Base-by-base conservation (phyloP, 345 rosid species). In the Arabis alpina region DNA sequence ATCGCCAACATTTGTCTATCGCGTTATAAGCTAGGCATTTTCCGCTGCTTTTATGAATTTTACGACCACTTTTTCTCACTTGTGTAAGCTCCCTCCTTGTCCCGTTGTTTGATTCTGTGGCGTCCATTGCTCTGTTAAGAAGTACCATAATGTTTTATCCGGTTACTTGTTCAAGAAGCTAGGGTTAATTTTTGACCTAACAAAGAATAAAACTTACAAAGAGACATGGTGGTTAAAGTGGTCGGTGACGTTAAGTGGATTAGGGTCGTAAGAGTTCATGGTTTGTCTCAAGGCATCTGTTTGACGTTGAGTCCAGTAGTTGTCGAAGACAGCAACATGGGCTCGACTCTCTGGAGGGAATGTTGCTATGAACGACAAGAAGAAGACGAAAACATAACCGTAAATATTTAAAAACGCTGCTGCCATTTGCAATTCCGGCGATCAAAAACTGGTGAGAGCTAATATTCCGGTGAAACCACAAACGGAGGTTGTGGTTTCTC, bases 1-100 rank as follows among this genome's bases (percentile, higher is more conserved):
- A 87, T 41, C 90, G 61, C 90, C 90, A 87, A 64, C 96, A 87
- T 62, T 75, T 57, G 74, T 87, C 92, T 8, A 89, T 83, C 0
- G 88, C 86, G 79, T 89, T 89, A 10, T 83, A 72, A 16, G 85
- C 88, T 64, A 44, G 0, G 70, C 93, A 88, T 37, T 45, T 15
- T 2, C 82, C 82, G 32, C 40, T 30, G 11, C 7, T 51, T 56
- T 78, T 68, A 64, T 8, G 27, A 32, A 50, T 37, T 61, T 36
- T 69, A 5, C 36, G 59, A 48, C 62, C 50, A 5, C 49, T 41
- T 63, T 8, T 40, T 49, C 40, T 79, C 66, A n/a, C n/a, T n/a
- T 69, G 79, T 0, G 39, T 4, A 55, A 76, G 70, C 61, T 69
- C 79, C 62, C 79, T 81, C 48, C 92, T 80, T 0, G 77, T 80